Evolutionary conservation across 352 stramenopile species (phyloP).

Genomic region (Phytophthora multivora): DNA sequence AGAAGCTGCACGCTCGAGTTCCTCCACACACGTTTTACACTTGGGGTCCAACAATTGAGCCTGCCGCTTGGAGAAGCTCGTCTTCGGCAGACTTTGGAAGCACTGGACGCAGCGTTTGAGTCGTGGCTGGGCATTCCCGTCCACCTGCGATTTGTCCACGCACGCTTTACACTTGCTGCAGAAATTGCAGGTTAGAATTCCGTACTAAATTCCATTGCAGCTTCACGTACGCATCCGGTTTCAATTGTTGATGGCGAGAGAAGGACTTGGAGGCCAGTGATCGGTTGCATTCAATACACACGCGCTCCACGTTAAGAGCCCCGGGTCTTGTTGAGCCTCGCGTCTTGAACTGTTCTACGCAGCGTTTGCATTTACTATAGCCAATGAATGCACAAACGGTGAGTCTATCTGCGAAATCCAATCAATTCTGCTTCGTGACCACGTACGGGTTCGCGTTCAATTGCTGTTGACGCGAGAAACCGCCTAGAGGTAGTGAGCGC

Average conservation of each 20-base stretch:
- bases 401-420: not conserved
- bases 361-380: conserved; percentile 3
- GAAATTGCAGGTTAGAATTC: not conserved
- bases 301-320: not conserved
- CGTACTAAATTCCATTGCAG: not conserved
- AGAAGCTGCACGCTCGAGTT: conserved; percentile 47
- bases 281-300: conserved; percentile 37
- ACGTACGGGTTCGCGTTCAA: conserved; percentile 55
- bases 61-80: conserved; percentile 77
- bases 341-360: not conserved
- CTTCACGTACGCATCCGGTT: conserved; percentile 39
- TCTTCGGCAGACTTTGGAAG: conserved; percentile 67
- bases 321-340: not conserved
- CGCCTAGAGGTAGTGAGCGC: conserved; percentile 6
- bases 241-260: conserved; percentile 58
- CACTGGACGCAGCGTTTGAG: conserved; percentile 78
- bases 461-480: conserved; percentile 62
- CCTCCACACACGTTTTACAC: conserved; percentile 55
- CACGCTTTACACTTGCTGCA: conserved; percentile 69
- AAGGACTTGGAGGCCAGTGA: conserved; percentile 28
- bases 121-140: conserved; percentile 24
- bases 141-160: conserved; percentile 36
- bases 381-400: not conserved
- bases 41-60: conserved; percentile 66
- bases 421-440: not conserved